These are phyloP conservation scores for Silene conica DNA, from an alignment of 148 eudicot genomes.

Conservation along the genomic window DNA sequence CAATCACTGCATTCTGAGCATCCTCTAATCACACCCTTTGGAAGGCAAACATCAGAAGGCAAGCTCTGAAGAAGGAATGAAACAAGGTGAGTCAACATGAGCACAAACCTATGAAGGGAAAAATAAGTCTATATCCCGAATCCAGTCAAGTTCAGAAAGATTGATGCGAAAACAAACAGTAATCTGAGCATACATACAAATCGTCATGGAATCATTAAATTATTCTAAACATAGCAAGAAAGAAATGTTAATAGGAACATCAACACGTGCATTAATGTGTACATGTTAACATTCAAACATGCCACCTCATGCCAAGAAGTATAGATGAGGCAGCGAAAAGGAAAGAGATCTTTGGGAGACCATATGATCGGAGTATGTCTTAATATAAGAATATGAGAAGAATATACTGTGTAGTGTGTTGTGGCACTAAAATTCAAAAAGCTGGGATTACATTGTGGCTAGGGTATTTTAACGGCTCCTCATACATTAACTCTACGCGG, in stretches of 20 bases:
- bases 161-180: background rate
- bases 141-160: constrained; percentile 1
- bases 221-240: background rate
- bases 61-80: constrained; percentile 18
- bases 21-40: constrained; percentile 63
- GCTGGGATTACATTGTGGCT: too few species aligned
- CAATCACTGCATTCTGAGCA: constrained; percentile 47
- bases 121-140: background rate
- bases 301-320: too few species aligned
- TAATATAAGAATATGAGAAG: too few species aligned
- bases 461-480: too few species aligned
- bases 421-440: too few species aligned
- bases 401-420: too few species aligned
- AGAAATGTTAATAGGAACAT: background rate
- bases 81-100: background rate
- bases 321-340: too few species aligned
- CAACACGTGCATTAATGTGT: constrained; percentile 7
- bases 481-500: too few species aligned
- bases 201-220: background rate
- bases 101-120: background rate
- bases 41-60: constrained; percentile 35
- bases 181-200: background rate
- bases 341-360: too few species aligned
- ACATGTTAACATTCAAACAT: too few species aligned
- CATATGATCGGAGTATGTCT: too few species aligned